Percentiles rank a stretch among this genome's conserved stretches.
These are phyloP conservation scores for Macadamia tetraphylla DNA, from an alignment of 164 flowering plant species.

Conservation along the genomic window DNA sequence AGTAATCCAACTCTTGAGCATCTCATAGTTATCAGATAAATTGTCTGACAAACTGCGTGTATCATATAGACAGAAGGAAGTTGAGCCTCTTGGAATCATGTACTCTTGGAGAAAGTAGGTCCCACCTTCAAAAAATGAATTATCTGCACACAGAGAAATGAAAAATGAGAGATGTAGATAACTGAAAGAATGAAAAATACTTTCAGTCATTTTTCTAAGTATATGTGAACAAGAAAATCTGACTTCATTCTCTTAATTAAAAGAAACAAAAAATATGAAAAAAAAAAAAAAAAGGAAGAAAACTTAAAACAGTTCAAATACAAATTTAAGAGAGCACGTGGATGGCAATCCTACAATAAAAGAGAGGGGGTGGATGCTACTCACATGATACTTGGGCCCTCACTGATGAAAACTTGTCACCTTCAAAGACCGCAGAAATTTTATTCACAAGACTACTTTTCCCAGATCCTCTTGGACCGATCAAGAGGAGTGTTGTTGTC, in stretches of 20 bases:
- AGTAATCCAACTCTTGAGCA: constrained; percentile 58
- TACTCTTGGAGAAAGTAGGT: constrained; percentile 71
- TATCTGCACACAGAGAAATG: constrained; percentile 33
- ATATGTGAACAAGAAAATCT: background rate
- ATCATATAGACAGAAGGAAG: constrained; percentile 71
- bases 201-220: background rate
- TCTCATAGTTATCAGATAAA: constrained; percentile 35
- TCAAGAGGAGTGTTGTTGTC: constrained; percentile 48
- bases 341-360: too few relatives aligned
- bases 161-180: background rate
- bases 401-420: constrained; percentile 41
- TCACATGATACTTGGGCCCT: constrained; percentile 82
- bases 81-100: constrained; percentile 56
- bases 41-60: constrained; percentile 58
- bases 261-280: background rate
- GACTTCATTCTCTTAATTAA: background rate
- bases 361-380: background rate
- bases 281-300: too few relatives aligned
- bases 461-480: constrained; percentile 82
- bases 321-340: background rate
- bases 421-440: constrained; percentile 61
- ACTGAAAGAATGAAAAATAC: background rate
- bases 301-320: too few relatives aligned
- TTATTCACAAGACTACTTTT: constrained; percentile 80
- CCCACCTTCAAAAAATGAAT: constrained; percentile 48